A percentile compares a stretch with the other conserved stretches of the same genome.
These are phyloP conservation scores for Beauveria pseudobassiana DNA, from an alignment of 2,329 filamentous ascomycete species.

Conservation along the genomic window DNA sequence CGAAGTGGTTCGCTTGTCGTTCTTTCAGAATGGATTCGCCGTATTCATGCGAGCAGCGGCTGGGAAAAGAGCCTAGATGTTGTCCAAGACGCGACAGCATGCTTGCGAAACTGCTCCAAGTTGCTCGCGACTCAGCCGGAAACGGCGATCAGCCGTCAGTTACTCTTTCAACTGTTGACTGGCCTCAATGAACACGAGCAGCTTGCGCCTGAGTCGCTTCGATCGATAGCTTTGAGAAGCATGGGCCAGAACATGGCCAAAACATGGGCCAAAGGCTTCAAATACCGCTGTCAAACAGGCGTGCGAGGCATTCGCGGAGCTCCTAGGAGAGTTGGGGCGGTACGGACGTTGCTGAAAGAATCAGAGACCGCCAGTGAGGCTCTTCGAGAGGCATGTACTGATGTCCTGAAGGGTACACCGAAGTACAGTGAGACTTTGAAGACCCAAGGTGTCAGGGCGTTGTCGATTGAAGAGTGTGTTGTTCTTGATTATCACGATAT, in stretches of 20 bases:
- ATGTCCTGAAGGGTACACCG: neutral
- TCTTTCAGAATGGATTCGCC: constrained; percentile 8
- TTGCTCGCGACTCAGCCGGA: neutral
- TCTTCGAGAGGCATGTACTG: neutral
- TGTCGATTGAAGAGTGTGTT: constrained; percentile 8
- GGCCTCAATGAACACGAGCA: constrained; percentile 19
- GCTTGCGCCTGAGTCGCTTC: constrained; percentile 19
- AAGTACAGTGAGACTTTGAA: constrained; percentile 3
- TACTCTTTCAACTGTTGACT: constrained; percentile 23
- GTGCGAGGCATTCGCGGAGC: constrained; percentile 21
- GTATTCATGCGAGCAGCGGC: neutral
- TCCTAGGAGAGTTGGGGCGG: constrained; percentile 24
- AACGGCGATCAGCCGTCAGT: constrained; percentile 15
- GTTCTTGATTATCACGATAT: constrained; percentile 9
- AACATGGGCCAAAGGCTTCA: constrained; percentile 3
- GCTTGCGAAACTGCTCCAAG: neutral
- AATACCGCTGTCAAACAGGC: constrained; percentile 6
- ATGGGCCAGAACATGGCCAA: neutral
- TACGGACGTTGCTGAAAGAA: constrained; percentile 25
- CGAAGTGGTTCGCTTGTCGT: neutral
- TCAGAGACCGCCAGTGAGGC: constrained; percentile 9
- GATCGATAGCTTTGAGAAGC: constrained; percentile 16
- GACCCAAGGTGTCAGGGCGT: neutral
- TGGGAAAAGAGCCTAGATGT: neutral
- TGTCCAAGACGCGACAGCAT: neutral